Evolutionary conservation across 176 grass and related monocot species (phyloP).

Genomic region (Otatea glauca): DNA sequence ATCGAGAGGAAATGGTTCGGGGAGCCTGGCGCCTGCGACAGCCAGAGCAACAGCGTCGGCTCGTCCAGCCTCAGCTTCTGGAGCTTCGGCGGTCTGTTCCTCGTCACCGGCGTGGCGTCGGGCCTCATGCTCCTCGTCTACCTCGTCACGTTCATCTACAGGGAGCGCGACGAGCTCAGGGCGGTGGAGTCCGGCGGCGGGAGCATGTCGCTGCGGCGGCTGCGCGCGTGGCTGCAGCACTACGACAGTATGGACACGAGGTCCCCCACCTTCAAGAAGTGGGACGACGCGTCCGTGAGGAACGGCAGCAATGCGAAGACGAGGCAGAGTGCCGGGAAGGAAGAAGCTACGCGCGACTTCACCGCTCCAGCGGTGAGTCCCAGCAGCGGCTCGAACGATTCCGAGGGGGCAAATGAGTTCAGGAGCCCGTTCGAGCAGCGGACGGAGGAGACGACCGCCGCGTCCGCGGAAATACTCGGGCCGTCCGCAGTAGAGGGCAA

Average conservation of each 20-base stretch:
- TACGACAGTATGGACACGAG: slow-evolving; percentile 45
- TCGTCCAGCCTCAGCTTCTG: slow-evolving; percentile 31
- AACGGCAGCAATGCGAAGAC: not conserved
- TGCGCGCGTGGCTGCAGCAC: slow-evolving; percentile 45
- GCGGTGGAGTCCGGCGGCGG: not conserved
- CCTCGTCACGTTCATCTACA: slow-evolving; percentile 55
- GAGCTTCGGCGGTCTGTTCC: slow-evolving; percentile 71
- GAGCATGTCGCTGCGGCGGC: slow-evolving; percentile 30
- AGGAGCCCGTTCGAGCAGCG: slow-evolving; percentile 20
- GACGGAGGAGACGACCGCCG: not conserved
- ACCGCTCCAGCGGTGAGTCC: not conserved
- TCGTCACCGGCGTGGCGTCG: slow-evolving; percentile 57
- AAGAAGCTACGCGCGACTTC: not conserved
- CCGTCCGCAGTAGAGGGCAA: not conserved
- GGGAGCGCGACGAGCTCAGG: slow-evolving; percentile 51
- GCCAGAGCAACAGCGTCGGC: too few relatives aligned
- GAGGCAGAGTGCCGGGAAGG: not conserved
- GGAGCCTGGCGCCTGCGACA: too few relatives aligned
- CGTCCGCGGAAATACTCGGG: not conserved
- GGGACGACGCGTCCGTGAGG: not conserved
- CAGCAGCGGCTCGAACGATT: not conserved
- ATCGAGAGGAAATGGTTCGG: slow-evolving; percentile 66
- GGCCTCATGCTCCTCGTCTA: slow-evolving; percentile 50
- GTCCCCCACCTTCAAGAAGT: slow-evolving; percentile 45
- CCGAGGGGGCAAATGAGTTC: not conserved